Evolutionary conservation across 164 flowering plant genomes (phyloP).

Genomic region (Vitis labrusca): DNA sequence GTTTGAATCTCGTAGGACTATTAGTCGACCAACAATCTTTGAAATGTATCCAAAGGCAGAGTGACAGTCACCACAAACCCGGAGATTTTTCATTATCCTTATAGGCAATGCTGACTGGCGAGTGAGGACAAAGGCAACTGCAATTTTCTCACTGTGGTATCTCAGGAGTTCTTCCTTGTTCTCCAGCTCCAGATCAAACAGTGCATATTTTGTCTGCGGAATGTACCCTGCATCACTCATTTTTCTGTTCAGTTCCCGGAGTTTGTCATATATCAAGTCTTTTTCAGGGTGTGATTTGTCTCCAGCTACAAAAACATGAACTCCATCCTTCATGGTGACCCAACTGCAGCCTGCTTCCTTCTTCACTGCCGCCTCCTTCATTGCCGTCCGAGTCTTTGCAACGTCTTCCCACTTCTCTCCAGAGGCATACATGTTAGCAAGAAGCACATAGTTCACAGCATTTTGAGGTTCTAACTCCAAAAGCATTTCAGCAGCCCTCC

Average conservation of each 20-base stretch:
- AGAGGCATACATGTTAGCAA: slow-evolving; percentile 80
- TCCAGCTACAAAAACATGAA: slow-evolving; percentile 83
- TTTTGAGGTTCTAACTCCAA: slow-evolving; percentile 82
- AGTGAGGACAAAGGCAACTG: slow-evolving; percentile 79
- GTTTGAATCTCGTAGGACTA: slow-evolving; percentile 72
- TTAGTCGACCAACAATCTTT: slow-evolving; percentile 54
- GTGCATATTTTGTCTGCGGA: slow-evolving; percentile 63
- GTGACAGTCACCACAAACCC: slow-evolving; percentile 92
- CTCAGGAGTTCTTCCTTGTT: slow-evolving; percentile 78
- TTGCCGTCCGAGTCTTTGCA: slow-evolving; percentile 54
- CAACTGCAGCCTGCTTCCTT: slow-evolving; percentile 95
- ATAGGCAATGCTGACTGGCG: slow-evolving; percentile 60
- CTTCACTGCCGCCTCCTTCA: slow-evolving; percentile 59
- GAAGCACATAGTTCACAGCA: slow-evolving; percentile 77
- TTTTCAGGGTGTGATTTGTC: slow-evolving; percentile 76
- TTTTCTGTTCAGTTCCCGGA: slow-evolving; percentile 50
- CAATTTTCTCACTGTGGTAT: slow-evolving; percentile 87
- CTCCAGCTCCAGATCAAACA: slow-evolving; percentile 82
- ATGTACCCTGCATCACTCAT: slow-evolving; percentile 76
- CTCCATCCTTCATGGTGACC: slow-evolving; percentile 88
- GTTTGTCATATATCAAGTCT: slow-evolving; percentile 62
- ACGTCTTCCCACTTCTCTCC: slow-evolving; percentile 77
- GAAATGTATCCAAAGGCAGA: slow-evolving; percentile 71
- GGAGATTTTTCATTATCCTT: slow-evolving; percentile 86
- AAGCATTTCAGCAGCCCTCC: slow-evolving; percentile 68